Conservation (phyloP, 1,139 yeast species). For the Zygotorulaspora mrakii region DNA sequence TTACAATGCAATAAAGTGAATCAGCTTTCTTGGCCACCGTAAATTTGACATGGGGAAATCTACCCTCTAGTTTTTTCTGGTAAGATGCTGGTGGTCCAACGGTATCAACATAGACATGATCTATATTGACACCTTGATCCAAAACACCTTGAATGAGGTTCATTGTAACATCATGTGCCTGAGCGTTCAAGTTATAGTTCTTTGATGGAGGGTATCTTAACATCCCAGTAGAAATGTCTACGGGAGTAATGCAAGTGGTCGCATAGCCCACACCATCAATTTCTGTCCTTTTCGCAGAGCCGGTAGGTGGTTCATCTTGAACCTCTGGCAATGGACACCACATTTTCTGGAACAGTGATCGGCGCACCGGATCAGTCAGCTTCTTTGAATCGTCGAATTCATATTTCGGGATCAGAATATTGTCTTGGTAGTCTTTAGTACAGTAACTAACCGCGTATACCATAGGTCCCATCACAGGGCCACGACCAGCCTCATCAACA, state of each 20-base stretch:
- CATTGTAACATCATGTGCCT: slow-evolving; percentile 94
- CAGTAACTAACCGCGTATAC: slow-evolving; percentile 89
- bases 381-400: slow-evolving; percentile 95
- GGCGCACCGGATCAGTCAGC: slow-evolving; percentile 67
- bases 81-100: slow-evolving; percentile 92
- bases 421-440: slow-evolving; percentile 49
- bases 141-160: slow-evolving; percentile 62
- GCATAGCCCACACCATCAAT: slow-evolving; percentile 77
- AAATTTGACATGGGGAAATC: slow-evolving; percentile 68
- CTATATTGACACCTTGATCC: slow-evolving; percentile 57
- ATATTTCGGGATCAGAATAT: slow-evolving; percentile 48
- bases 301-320: no score
- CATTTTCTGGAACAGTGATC: slow-evolving; percentile 55
- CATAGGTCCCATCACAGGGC: slow-evolving; percentile 97
- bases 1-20: slow-evolving; percentile 86
- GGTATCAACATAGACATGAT: slow-evolving; percentile 82
- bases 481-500: slow-evolving; percentile 97
- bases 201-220: slow-evolving; percentile 54
- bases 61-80: slow-evolving; percentile 63
- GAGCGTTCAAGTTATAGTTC: slow-evolving; percentile 81
- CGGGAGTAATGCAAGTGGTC: slow-evolving; percentile 77
- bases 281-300: slow-evolving; percentile 43
- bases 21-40: slow-evolving; percentile 97
- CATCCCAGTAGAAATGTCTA: slow-evolving; percentile 89
- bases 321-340: slow-evolving; percentile 38